These are phyloP conservation scores for Chamaenerion angustifolium DNA, from an alignment of 345 rosid genomes.

Conservation along the genomic window DNA sequence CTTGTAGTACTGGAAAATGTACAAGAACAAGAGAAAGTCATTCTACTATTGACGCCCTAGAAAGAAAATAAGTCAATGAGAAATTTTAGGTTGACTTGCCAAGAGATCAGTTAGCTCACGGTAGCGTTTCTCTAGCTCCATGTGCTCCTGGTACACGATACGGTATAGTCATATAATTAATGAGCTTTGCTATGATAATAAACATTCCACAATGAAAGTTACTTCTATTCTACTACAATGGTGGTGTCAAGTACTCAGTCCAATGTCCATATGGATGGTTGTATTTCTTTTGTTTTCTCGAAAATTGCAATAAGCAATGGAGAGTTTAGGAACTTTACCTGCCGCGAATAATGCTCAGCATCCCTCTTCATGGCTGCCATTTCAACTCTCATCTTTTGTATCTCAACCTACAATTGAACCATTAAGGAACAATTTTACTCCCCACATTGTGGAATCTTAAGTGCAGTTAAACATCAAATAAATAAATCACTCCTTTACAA, in stretches of 20 bases:
- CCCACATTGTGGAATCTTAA: background rate
- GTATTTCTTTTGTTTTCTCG: background rate
- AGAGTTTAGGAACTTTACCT: conserved; percentile 33
- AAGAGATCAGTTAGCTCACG: conserved; percentile 93
- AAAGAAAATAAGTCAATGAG: background rate
- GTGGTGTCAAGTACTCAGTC: no score
- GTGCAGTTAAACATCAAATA: background rate
- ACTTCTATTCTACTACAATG: no score
- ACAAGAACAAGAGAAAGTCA: conserved; percentile 6
- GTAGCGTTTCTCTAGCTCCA: conserved; percentile 95
- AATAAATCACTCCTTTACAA: background rate
- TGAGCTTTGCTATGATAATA: background rate
- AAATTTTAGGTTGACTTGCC: conserved; percentile 39
- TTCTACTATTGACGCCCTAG: conserved; percentile 1
- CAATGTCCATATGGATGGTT: no score
- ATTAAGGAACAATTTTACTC: background rate
- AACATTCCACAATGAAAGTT: conserved; percentile 3
- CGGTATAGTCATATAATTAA: no score
- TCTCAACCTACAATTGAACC: conserved; percentile 57
- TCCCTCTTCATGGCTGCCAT: conserved; percentile 98
- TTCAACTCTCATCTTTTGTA: conserved; percentile 93
- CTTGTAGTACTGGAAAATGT: conserved; percentile 62
- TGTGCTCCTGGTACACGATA: conserved; percentile 55
- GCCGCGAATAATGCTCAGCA: conserved; percentile 99
- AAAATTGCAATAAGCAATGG: conserved; percentile 3